Evolutionary conservation across 768 basidiomycete species (phyloP).

Genomic region (Termitomyces sp.): DNA sequence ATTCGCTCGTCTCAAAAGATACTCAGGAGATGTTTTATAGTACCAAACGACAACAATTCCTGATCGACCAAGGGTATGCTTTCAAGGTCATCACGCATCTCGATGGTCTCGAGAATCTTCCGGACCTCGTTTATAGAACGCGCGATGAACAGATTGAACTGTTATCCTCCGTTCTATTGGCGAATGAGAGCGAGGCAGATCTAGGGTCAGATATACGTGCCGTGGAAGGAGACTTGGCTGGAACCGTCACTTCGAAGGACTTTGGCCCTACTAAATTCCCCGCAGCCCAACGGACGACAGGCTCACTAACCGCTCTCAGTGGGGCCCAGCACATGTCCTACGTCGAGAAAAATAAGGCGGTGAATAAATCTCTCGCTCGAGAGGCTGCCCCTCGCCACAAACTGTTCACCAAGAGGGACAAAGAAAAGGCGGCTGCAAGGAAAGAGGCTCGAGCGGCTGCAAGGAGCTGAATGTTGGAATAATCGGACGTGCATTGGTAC

Average conservation of each 20-base stretch:
- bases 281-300: constrained; percentile 71
- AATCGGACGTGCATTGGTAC: constrained; percentile 12
- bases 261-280: constrained; percentile 77
- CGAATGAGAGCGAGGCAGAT: constrained; percentile 88
- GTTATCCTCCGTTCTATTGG: constrained; percentile 86
- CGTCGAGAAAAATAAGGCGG: constrained; percentile 87
- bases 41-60: constrained; percentile 96
- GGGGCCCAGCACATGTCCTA: constrained; percentile 93
- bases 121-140: constrained; percentile 89
- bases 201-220: constrained; percentile 79
- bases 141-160: constrained; percentile 95
- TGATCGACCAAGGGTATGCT: constrained; percentile 98
- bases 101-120: constrained; percentile 83
- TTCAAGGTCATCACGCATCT: constrained; percentile 99
- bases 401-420: constrained; percentile 80
- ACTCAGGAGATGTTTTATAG: constrained; percentile 99
- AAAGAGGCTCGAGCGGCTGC: constrained; percentile 36
- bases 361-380: constrained; percentile 74
- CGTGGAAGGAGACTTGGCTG: constrained; percentile 82
- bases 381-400: constrained; percentile 62
- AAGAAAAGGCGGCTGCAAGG: constrained; percentile 57
- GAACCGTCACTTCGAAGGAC: constrained; percentile 83
- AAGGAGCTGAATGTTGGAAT: constrained; percentile 16
- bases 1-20: constrained; percentile 97
- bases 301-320: constrained; percentile 78